Percentiles rank a stretch among this genome's conserved stretches.
phyloP scores from a whole-genome alignment of 768 basidiomycete species.

The Mycena chlorophos region DNA sequence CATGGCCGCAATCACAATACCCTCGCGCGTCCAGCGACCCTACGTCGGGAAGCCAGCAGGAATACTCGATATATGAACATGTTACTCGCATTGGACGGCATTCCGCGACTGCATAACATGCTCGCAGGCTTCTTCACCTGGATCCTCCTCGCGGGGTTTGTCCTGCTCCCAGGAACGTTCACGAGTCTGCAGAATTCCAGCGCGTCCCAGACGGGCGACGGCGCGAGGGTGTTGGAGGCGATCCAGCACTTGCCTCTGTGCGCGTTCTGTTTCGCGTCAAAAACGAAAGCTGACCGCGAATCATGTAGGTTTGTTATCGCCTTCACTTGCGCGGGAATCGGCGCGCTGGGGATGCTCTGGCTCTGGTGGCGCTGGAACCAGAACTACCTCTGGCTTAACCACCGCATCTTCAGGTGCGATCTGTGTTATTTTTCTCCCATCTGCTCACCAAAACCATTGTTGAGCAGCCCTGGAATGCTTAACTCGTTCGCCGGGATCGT shows the following conservation, averaged over 20 bases:
- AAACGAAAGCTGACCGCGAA: slow-evolving; percentile 1
- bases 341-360: slow-evolving; percentile 54
- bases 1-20: too few species aligned
- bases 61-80: slow-evolving; percentile 61
- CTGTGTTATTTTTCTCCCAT: background rate
- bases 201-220: slow-evolving; percentile 24
- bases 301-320: slow-evolving; percentile 51
- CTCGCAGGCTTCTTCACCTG: slow-evolving; percentile 60
- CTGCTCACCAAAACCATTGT: slow-evolving; percentile 4
- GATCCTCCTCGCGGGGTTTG: slow-evolving; percentile 62
- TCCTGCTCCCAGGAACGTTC: slow-evolving; percentile 67
- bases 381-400: slow-evolving; percentile 60
- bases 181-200: slow-evolving; percentile 42
- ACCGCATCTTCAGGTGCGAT: slow-evolving; percentile 56
- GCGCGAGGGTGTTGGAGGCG: slow-evolving; percentile 36
- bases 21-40: background rate
- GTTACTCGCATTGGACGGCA: slow-evolving; percentile 60
- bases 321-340: slow-evolving; percentile 55
- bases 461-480: slow-evolving; percentile 34
- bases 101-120: slow-evolving; percentile 50
- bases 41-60: slow-evolving; percentile 26
- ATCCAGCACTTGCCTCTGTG: slow-evolving; percentile 49
- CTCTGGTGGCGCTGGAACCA: slow-evolving; percentile 60
- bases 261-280: slow-evolving; percentile 22
- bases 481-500: slow-evolving; percentile 38